phyloP scores from a whole-genome alignment of 345 rosid genomes.

The Capsella bursapastoris region DNA sequence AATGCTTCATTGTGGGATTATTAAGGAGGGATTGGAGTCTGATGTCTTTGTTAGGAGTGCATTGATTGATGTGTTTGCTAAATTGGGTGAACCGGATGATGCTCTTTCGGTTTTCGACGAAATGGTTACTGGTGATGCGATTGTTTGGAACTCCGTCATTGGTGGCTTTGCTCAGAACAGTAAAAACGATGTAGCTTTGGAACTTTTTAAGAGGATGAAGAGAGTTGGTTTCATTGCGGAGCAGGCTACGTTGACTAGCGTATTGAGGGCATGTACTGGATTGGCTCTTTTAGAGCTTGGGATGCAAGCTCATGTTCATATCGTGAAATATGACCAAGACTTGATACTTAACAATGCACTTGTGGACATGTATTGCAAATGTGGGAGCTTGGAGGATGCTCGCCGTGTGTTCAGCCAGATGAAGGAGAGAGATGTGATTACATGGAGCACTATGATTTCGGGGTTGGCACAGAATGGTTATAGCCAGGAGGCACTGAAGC shows the following conservation, averaged over 20 bases:
- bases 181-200: constrained; percentile 57
- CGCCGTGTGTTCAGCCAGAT: constrained; percentile 49
- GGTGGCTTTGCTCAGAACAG: constrained; percentile 76
- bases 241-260: constrained; percentile 66
- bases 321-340: constrained; percentile 63
- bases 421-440: constrained; percentile 66
- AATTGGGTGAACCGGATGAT: constrained; percentile 52
- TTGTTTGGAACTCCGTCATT: constrained; percentile 80
- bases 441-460: constrained; percentile 85
- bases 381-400: constrained; percentile 74
- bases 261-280: constrained; percentile 69
- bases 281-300: constrained; percentile 66
- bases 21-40: constrained; percentile 65
- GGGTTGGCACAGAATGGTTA: constrained; percentile 78
- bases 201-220: constrained; percentile 69
- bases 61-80: constrained; percentile 67
- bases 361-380: constrained; percentile 78
- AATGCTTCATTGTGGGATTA: constrained; percentile 60
- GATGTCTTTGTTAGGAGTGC: constrained; percentile 75
- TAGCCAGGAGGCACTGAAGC: constrained; percentile 61
- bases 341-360: constrained; percentile 72
- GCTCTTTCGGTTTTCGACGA: constrained; percentile 60
- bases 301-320: constrained; percentile 72
- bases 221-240: constrained; percentile 58
- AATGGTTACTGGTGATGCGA: constrained; percentile 61